A percentile compares a stretch with the other conserved stretches of the same genome.
phyloP scores from a whole-genome alignment of 140 eudicot genomes.

The Senecio squalidus region DNA sequence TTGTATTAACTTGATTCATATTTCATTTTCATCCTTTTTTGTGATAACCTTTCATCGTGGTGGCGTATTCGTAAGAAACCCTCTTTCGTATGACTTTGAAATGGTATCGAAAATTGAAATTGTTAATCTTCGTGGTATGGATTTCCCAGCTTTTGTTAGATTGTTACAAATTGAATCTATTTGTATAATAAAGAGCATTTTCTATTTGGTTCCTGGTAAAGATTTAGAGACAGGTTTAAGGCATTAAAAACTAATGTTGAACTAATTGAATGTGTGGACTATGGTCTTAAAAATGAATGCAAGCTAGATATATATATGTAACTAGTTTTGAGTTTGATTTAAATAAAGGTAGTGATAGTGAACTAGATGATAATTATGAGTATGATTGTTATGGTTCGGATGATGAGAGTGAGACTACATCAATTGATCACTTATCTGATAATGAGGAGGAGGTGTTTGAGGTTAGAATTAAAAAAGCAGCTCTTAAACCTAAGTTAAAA shows the following conservation, averaged over 20 bases:
- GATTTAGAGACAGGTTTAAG: not conserved
- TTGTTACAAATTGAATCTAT: not conserved
- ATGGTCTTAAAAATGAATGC: not conserved
- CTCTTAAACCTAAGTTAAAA: no score
- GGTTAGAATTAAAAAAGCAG: no score
- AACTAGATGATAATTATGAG: no score
- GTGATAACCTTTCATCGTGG: not conserved
- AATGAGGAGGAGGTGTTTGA: no score
- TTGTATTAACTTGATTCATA: not conserved
- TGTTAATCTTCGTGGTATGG: not conserved
- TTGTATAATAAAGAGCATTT: not conserved
- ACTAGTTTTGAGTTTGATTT: not conserved
- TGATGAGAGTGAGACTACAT: no score
- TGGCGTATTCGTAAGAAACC: not conserved
- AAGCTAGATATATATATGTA: not conserved
- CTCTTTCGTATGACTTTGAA: not conserved
- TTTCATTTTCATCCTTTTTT: not conserved
- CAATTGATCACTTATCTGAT: no score
- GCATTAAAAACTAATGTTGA: not conserved
- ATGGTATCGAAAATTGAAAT: not conserved
- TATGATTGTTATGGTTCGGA: no score
- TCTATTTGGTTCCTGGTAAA: not conserved
- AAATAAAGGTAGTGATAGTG: not conserved
- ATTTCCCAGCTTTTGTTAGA: not conserved
- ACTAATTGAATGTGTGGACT: not conserved